Percentiles rank a stretch among this genome's conserved stretches.
These are phyloP conservation scores for Immersiporthe knoxdaviesiana DNA, from an alignment of 2,329 filamentous ascomycete species.

Conservation along the genomic window DNA sequence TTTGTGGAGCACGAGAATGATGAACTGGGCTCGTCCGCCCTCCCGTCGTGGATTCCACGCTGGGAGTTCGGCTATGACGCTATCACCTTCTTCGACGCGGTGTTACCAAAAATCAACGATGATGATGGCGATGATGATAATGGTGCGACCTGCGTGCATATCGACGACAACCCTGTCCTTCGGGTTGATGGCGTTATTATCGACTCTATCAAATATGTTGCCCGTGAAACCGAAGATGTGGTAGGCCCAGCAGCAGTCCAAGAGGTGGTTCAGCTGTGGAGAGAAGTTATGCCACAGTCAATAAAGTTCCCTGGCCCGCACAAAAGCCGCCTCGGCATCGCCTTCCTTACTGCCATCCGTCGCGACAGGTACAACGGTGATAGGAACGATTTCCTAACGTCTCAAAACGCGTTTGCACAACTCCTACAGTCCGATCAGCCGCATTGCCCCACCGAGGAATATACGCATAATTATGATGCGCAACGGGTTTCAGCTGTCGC, in stretches of 20 bases:
- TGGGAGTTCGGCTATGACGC: background rate
- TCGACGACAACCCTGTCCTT: background rate
- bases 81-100: rapidly evolving
- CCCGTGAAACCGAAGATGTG: background rate
- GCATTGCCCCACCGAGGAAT: background rate
- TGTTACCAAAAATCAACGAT: background rate
- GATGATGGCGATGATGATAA: background rate
- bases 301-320: background rate
- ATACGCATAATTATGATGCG: background rate
- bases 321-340: background rate
- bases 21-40: constrained; percentile 40
- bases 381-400: background rate
- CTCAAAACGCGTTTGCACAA: background rate
- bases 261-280: constrained; percentile 8
- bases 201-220: constrained; percentile 7
- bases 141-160: background rate
- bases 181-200: constrained; percentile 1
- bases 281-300: background rate
- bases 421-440: constrained; percentile 5
- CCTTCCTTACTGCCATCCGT: background rate
- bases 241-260: background rate
- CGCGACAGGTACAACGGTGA: rapidly evolving
- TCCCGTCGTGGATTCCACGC: constrained; percentile 32
- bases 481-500: background rate
- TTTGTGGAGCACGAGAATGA: constrained; percentile 36